phyloP scores from a whole-genome alignment of 2,329 filamentous ascomycete species.

The Coleophoma crateriformis region DNA sequence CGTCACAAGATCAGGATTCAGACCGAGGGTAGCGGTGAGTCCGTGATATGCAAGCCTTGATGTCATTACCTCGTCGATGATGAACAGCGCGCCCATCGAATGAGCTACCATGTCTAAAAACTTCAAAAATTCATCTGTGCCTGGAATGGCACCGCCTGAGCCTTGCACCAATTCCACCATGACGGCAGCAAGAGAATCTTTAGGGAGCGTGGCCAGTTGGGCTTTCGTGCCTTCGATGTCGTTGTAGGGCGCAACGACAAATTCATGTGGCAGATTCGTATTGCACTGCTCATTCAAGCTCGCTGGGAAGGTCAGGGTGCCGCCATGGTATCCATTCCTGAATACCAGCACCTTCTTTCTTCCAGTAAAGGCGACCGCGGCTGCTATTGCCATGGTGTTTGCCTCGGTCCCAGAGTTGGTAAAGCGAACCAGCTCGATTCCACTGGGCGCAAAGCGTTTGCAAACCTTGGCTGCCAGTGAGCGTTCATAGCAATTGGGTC shows the following conservation, averaged over 20 bases:
- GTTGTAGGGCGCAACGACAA: slow-evolving; percentile 55
- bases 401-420: slow-evolving; percentile 63
- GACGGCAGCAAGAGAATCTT: slow-evolving; percentile 41
- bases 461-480: slow-evolving; percentile 41
- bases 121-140: slow-evolving; percentile 15
- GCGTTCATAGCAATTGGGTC: slow-evolving; percentile 44
- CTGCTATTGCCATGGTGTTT: slow-evolving; percentile 52
- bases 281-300: slow-evolving; percentile 30
- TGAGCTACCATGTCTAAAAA: slow-evolving; percentile 12
- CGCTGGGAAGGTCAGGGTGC: slow-evolving; percentile 36
- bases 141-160: slow-evolving; percentile 51
- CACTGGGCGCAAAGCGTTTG: slow-evolving; percentile 37
- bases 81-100: slow-evolving; percentile 47
- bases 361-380: slow-evolving; percentile 13
- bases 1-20: slow-evolving; percentile 56
- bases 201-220: slow-evolving; percentile 30
- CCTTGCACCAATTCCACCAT: slow-evolving; percentile 64
- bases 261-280: slow-evolving; percentile 17
- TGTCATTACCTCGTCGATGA: slow-evolving; percentile 70
- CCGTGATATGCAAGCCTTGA: slow-evolving; percentile 50
- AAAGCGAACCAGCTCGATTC: slow-evolving; percentile 52
- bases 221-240: slow-evolving; percentile 40
- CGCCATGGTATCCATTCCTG: slow-evolving; percentile 18
- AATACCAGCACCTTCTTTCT: slow-evolving; percentile 18
- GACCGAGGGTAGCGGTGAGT: slow-evolving; percentile 32